Percentiles rank a stretch among this genome's conserved stretches.
These are phyloP conservation scores for Leccinum griseonigrum DNA, from an alignment of 1,284 basidiomycete genomes.

Conservation along the genomic window DNA sequence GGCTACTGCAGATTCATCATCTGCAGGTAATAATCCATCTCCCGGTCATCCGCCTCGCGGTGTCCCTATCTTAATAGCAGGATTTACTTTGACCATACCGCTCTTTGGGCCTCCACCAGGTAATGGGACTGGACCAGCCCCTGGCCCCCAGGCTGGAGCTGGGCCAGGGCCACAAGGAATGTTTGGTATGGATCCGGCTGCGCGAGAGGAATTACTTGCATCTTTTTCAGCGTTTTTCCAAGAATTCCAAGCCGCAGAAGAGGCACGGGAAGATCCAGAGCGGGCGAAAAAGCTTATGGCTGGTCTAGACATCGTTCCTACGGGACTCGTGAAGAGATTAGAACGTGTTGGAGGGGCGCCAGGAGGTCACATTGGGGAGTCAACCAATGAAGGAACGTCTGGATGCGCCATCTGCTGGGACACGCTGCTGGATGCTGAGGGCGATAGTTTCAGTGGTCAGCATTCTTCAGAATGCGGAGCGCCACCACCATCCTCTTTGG, in stretches of 20 bases:
- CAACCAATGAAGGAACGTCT: conserved; percentile 36
- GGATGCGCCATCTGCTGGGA: conserved; percentile 79
- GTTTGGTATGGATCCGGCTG: conserved; percentile 20
- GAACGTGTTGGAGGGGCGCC: conserved; percentile 52
- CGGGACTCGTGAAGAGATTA: conserved; percentile 63
- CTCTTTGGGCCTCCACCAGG: conserved; percentile 23
- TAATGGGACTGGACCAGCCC: conserved; percentile 3
- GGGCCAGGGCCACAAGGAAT: not conserved
- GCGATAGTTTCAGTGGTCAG: conserved; percentile 35
- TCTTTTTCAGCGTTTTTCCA: conserved; percentile 32
- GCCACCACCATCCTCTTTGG: conserved; percentile 11
- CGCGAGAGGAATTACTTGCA: conserved; percentile 28
- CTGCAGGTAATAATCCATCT: conserved; percentile 22
- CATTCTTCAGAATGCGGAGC: conserved; percentile 24
- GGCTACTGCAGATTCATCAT: conserved; percentile 19
- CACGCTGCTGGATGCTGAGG: conserved; percentile 51
- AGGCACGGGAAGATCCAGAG: conserved; percentile 61
- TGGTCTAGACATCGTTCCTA: conserved; percentile 63
- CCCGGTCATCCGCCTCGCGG: conserved; percentile 22
- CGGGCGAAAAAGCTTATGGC: conserved; percentile 59
- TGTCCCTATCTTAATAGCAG: conserved; percentile 27
- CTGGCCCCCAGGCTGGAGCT: conserved; percentile 4
- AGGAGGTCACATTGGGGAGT: conserved; percentile 37
- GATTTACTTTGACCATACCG: conserved; percentile 33
- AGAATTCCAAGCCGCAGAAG: conserved; percentile 32